Percentiles rank a stretch among this genome's conserved stretches.
Conservation (phyloP, 1,139 yeast genomes). For the Yamadazyma dushanensis region DNA sequence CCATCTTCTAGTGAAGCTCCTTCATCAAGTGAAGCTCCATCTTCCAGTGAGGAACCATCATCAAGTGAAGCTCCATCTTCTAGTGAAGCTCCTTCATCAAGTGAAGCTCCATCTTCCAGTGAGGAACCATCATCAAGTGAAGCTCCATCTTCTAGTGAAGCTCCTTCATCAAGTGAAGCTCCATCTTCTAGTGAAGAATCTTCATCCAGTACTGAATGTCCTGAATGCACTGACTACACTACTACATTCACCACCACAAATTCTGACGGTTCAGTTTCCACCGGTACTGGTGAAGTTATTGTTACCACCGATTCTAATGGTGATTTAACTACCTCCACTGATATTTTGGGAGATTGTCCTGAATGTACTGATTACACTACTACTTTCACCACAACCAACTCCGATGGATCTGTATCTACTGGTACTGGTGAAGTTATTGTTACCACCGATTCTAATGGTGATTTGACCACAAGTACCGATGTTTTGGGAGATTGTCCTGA, state of each 20-base stretch:
- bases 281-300: slow-evolving; percentile 16
- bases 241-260: slow-evolving; percentile 13
- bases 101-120: slow-evolving; percentile 7
- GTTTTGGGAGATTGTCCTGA: slow-evolving; percentile 13
- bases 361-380: slow-evolving; percentile 18
- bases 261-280: slow-evolving; percentile 12
- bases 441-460: slow-evolving; percentile 14
- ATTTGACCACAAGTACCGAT: slow-evolving; percentile 7
- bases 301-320: slow-evolving; percentile 13
- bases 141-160: slow-evolving; percentile 7
- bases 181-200: slow-evolving; percentile 3
- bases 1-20: slow-evolving; percentile 3
- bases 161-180: slow-evolving; percentile 8
- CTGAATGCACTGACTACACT: slow-evolving; percentile 14
- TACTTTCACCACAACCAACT: slow-evolving; percentile 13
- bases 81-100: slow-evolving; percentile 7
- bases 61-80: slow-evolving; percentile 6
- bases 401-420: slow-evolving; percentile 8
- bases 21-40: slow-evolving; percentile 6
- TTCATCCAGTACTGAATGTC: slow-evolving; percentile 7
- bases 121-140: too few relatives aligned
- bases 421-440: slow-evolving; percentile 11
- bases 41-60: slow-evolving; percentile 6
- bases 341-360: slow-evolving; percentile 11
- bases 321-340: slow-evolving; percentile 10